phyloP scores from a whole-genome alignment of 2,329 filamentous ascomycete genomes.

The Clonostachys sp. region DNA sequence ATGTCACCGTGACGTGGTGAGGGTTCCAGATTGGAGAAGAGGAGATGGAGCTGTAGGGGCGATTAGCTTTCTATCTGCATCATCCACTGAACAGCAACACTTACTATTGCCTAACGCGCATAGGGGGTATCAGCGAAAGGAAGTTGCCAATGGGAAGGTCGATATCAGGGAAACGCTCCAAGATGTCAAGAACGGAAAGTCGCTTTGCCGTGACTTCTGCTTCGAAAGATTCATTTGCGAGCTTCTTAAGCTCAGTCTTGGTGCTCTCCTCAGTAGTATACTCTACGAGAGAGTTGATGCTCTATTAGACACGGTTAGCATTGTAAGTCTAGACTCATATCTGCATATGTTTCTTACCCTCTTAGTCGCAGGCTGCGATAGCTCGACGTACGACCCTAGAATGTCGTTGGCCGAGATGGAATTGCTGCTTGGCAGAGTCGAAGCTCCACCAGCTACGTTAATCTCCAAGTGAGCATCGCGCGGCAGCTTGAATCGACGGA shows the following conservation, averaged over 20 bases:
- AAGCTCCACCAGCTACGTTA: conserved; percentile 44
- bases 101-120: conserved; percentile 36
- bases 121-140: conserved; percentile 59
- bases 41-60: conserved; percentile 51
- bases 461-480: conserved; percentile 55
- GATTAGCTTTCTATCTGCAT: not conserved
- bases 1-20: conserved; percentile 54
- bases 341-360: conserved; percentile 33
- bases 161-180: conserved; percentile 50
- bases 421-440: conserved; percentile 42
- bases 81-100: not conserved
- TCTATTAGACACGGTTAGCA: conserved; percentile 18
- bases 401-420: conserved; percentile 56
- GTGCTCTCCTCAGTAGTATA: conserved; percentile 21
- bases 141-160: conserved; percentile 54
- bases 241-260: conserved; percentile 22
- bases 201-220: conserved; percentile 40
- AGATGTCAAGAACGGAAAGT: conserved; percentile 53
- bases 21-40: conserved; percentile 59
- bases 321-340: conserved; percentile 26
- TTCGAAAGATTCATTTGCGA: conserved; percentile 29
- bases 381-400: conserved; percentile 63
- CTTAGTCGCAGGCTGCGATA: conserved; percentile 63
- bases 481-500: conserved; percentile 56
- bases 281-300: conserved; percentile 11